Evolutionary conservation across 2,329 filamentous ascomycete genomes (phyloP), one percentile per base, ranked within the genome.

Genomic region (Cladophialophora exuberans): DNA sequence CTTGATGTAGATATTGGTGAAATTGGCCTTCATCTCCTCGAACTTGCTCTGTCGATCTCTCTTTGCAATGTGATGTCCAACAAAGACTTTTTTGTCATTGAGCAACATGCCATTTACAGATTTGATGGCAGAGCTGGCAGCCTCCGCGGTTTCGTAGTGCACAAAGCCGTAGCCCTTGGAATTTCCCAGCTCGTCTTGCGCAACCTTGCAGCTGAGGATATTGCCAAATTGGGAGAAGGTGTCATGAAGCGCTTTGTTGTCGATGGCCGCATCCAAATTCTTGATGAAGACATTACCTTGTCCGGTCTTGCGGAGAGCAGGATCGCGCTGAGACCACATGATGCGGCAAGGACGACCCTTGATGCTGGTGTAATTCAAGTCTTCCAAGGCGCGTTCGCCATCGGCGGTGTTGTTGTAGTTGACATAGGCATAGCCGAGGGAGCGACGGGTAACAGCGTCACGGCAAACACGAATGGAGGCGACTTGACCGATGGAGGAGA

Each of bases 11-110:
- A 99, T 87, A 76, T 99, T 99, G 81, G 94, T 99, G 84, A 95
- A 99, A 83, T 99, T 99, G 76, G 94, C 94, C 87, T 99, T 99
- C 93, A 99, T 99, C 83, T 99, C 94, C 81, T 99, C 94, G 68
- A 97, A 97, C 81, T 99, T 99, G 90, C 90, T 96, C 84, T 97
- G 94, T 69, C 94, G 93, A 73, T 99, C 94, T 84, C 97, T 97
- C 88, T 97, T 97, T 74, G 94, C 92, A 70, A 99, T 97, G 79
- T 99, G 94, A 79, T 97, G 93, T 63, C 94, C 94, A 66, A 99
- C 94, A 68, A 95, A 99, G 63, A 99, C 94, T 85, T 99, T 99
- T 88, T 99, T 99, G 85, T 99, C 94, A 80, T 99, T 99, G 72
- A 99, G 79, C 74, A 99, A 82, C 94, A 99, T 99, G 74, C 94